Base-by-base conservation (phyloP, 164 flowering plant genomes). In the Vitis riparia region DNA sequence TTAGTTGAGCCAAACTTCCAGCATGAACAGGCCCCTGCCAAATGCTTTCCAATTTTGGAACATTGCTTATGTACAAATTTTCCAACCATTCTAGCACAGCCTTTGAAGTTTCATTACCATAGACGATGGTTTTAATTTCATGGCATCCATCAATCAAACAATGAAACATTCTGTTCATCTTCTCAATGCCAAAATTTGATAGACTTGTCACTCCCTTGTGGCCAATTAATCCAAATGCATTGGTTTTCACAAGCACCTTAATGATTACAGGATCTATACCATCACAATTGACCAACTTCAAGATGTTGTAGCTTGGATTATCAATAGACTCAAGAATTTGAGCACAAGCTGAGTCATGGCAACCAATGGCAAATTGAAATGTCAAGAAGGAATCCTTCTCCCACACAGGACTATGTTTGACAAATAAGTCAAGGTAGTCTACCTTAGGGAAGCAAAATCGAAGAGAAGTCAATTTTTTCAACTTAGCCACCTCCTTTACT, bases 351-450 rank as follows among this genome's bases (percentile, higher is more conserved):
- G 53, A 10, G 27, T 32, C 29, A 10, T 49, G 55, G 55, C 3
- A 23, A 30, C 75, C 78, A 14, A 76, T 68, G 19, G 1, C 61
- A 23, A 71, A 30, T 19, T 67, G 58, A 52, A 76, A 76, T 48
- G 56, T 37, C 53, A 32, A 66, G 14, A 6, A 1, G 11, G 16
- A 2, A 14, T 67, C 44, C 44, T 32, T 67, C 74, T 32, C 44
- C 44, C 75, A 67, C 9, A 57, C 51, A 12, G 13, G 15, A 44
- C 63, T 62, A 0, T 16, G 61, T n/a, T 19, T 9, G 30, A 66
- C 57, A 37, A 67, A 77, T 4, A 2, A 37, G 16, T 57, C 15
- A 23, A 70, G 64, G 4, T n/a, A 10, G 1, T 67, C 62, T 13
- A 27, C 51, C n/a, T 27, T 37, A 6, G 77, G 77, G 11, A 73